Percentiles rank a stretch among this genome's conserved stretches.
Evolutionary conservation across 768 basidiomycete genomes (phyloP).

Genomic region (Clitopilus hobsonii): DNA sequence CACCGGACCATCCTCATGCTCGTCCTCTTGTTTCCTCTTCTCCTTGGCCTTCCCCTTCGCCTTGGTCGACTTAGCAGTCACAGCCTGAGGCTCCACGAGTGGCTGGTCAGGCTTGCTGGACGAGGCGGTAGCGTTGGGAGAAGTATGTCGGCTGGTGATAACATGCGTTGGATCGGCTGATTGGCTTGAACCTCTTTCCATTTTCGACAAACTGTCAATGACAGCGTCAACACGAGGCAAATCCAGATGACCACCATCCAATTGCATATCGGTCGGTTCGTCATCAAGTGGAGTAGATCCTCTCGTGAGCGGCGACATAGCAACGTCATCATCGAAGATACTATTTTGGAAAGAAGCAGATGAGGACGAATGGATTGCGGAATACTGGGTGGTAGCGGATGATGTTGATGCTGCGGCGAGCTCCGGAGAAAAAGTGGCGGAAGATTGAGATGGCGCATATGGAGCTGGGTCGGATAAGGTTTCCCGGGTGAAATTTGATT

Average conservation of each 20-base stretch:
- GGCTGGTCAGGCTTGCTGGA: neutral
- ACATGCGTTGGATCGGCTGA: neutral
- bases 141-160: neutral
- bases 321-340: neutral
- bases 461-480: neutral
- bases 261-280: neutral
- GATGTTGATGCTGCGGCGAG: neutral
- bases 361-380: neutral
- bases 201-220: neutral
- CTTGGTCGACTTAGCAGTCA: neutral
- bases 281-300: neutral
- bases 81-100: neutral
- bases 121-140: neutral
- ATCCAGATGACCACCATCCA: neutral
- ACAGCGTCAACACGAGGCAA: neutral
- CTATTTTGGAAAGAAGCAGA: neutral
- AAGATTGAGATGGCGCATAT: neutral
- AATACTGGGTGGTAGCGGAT: neutral
- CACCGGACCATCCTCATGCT: constrained; percentile 7
- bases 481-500: neutral
- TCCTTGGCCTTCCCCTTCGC: constrained; percentile 10
- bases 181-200: neutral
- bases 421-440: neutral
- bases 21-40: constrained; percentile 19
- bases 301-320: neutral